A percentile compares a stretch with the other conserved stretches of the same genome.
Conservation (phyloP, 129 eudicot genomes). For the Chrysanthemum lavandulifolium region DNA sequence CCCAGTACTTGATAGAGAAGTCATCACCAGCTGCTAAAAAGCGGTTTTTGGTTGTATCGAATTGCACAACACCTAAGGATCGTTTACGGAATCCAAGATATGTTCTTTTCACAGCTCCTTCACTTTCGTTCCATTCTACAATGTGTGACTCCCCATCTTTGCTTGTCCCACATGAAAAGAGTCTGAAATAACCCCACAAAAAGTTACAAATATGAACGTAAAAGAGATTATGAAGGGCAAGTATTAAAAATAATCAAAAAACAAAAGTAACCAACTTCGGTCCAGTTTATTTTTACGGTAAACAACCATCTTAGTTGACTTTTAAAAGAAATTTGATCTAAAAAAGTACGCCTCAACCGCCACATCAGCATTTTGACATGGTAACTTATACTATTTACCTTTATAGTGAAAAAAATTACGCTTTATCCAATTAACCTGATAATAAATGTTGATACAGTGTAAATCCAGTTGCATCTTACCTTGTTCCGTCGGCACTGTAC, state of each 20-base stretch:
- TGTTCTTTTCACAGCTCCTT: slow-evolving; percentile 45
- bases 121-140: slow-evolving; percentile 68
- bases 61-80: slow-evolving; percentile 53
- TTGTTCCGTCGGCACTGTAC: slow-evolving; percentile 49
- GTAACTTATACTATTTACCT: neutral
- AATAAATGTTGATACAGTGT: neutral
- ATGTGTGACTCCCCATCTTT: slow-evolving; percentile 56
- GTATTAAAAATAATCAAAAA: no score
- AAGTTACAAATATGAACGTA: slow-evolving; percentile 13
- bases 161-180: slow-evolving; percentile 68
- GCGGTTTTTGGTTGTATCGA: slow-evolving; percentile 41
- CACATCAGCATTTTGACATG: neutral
- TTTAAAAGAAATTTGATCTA: neutral
- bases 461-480: neutral
- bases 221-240: neutral
- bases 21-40: slow-evolving; percentile 64
- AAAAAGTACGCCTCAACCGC: neutral
- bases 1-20: slow-evolving; percentile 54
- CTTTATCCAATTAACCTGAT: neutral
- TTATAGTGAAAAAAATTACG: neutral
- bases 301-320: no score
- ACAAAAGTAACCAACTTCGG: no score
- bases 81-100: slow-evolving; percentile 47
- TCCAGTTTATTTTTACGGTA: no score
- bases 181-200: slow-evolving; percentile 29